Base-by-base conservation (phyloP, 441 rosid genomes). In the Iberis amara region DNA sequence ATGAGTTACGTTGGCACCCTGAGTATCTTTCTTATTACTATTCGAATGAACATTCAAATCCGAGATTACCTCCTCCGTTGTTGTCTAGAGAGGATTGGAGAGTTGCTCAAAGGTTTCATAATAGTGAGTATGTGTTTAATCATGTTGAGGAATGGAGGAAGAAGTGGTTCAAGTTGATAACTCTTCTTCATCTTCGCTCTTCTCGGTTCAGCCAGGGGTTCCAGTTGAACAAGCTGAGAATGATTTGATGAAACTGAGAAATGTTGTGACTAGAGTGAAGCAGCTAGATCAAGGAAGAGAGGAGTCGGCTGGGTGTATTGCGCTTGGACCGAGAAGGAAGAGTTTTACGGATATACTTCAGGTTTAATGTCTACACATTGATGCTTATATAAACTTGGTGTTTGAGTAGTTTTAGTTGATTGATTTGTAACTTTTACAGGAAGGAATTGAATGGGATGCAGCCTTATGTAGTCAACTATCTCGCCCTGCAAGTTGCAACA, bases 341-440 rank as follows among this genome's bases (percentile, higher is more conserved):
- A 92, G 98, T 76, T 88, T 86, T 64, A 86, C 98, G 8, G 96
- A 86, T 81, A 88, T 86, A 68, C 85, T 92, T 69, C 96, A 86
- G 95, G 96, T 85, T n/a, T n/a, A 60, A 44, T 44, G 31, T 36
- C 46, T 33, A n/a, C n/a, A 14, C 15, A 28, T 39, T 59, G 10
- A 4, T 52, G 41, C 30, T 8, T 40, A n/a, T 42, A 33, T 11
- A n/a, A n/a, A n/a, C n/a, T n/a, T n/a, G 3, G 37, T 44, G n/a
- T 7, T 15, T 52, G 12, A 6, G 11, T 47, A 27, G 36, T 31
- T 31, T 8, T 6, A 21, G 55, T 32, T 65, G 4, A 13, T 52
- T 44, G 57, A 37, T 39, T 28, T 50, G 27, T 57, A 11, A 59
- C 36, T 64, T 43, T 58, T 76, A 54, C 70, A 92, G 96, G 96